Evolutionary conservation across 352 stramenopile species (phyloP), one percentile per base, ranked within the genome.

Genomic region (Globisporangium barbulae): DNA sequence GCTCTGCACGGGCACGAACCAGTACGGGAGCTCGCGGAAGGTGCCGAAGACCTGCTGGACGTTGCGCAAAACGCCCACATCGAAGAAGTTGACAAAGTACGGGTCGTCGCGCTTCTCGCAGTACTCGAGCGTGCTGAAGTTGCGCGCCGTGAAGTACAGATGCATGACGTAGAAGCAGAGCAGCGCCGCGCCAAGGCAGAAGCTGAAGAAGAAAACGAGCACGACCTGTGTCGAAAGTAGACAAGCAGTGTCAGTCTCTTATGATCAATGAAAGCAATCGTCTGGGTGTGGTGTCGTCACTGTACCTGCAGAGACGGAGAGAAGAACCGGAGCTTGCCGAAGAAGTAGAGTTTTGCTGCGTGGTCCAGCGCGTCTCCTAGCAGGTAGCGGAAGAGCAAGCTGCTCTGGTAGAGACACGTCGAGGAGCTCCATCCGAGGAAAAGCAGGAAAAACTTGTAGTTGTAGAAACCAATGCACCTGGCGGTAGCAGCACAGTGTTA

Each of bases 401-500:
- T 77, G 59, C 81, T 85, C 56, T 88, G 62, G 56, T 90, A 85
- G 52, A 94, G 75, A 64, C 87, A 93, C 19, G 83, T 80, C 2
- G 69, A 55, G 0, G 84, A 62, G 52, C 81, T 91, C 85, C 85
- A 96, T 33, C 75, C 81, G 31, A 96, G 75, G 65, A 96, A 96
- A 53, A 85, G 78, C 52, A 96, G 65, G 61, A 96, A 96, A 64
- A 88, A 94, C 73, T 96, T 96, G 81, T 96, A 96, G 73, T 96
- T 96, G 70, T 88, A 84, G 68, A 88, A 91, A 10, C 87, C 87
- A 64, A 96, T 94, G 69, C 87, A 94, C 52, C 85, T 93, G 57
- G 37, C 12, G 44, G 48, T 48, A 41, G 39, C 37, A 7, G 45
- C 10, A 53, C 15, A 25, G 15, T 41, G 35, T 41, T 41, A 53